Conservation (phyloP, 2,329 filamentous ascomycete genomes). For the Trichoderma lentiforme region DNA sequence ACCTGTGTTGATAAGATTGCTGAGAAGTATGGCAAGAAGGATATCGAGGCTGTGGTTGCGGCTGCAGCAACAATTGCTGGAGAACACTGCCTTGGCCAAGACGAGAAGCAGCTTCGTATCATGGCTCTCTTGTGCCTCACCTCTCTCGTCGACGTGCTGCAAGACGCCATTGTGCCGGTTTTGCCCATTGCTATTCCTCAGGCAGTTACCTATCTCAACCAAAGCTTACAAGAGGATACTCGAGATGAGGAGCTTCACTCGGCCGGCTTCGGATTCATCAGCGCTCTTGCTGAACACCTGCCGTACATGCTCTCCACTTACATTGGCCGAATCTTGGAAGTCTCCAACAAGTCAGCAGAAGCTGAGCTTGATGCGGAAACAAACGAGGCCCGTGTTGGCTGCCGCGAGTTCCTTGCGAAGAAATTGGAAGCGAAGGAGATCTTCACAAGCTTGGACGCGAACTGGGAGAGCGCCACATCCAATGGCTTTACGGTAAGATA, state of each 20-base stretch:
- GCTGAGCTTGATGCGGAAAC: constrained; percentile 59
- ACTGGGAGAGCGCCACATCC: constrained; percentile 64
- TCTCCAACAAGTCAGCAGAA: constrained; percentile 70
- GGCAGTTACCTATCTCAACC: constrained; percentile 66
- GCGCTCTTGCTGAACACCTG: constrained; percentile 74
- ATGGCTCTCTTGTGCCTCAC: constrained; percentile 87
- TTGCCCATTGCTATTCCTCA: constrained; percentile 72
- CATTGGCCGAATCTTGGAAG: constrained; percentile 66
- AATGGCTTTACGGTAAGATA: constrained; percentile 59
- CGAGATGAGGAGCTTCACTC: constrained; percentile 68
- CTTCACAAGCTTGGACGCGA: constrained; percentile 68
- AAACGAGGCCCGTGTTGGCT: constrained; percentile 62
- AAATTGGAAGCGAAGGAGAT: constrained; percentile 74
- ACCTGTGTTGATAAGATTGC: constrained; percentile 89
- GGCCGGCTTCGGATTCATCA: constrained; percentile 76
- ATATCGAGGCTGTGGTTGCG: constrained; percentile 69
- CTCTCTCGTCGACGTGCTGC: constrained; percentile 82
- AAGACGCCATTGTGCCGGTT: constrained; percentile 80
- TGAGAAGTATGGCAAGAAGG: constrained; percentile 93
- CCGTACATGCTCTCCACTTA: constrained; percentile 86
- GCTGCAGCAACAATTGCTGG: constrained; percentile 77
- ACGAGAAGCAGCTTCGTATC: constrained; percentile 68
- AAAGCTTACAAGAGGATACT: constrained; percentile 53
- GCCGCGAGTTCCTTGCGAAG: constrained; percentile 71
- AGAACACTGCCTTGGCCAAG: constrained; percentile 69